Evolutionary conservation across 176 grass and related monocot species (phyloP).

Genomic region (Phoenix roebelenii): DNA sequence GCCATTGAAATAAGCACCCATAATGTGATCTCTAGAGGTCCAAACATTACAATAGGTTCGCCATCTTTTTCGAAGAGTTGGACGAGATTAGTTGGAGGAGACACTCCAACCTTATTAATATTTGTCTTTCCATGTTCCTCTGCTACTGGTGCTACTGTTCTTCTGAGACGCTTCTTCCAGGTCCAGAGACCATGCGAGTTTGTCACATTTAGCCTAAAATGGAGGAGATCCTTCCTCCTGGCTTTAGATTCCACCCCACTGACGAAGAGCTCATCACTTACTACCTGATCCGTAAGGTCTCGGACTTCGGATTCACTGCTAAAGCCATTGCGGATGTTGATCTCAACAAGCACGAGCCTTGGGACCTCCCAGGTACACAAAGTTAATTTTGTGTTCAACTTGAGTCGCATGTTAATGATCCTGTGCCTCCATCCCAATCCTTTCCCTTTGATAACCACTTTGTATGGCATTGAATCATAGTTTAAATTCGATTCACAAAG

Average conservation of each 20-base stretch:
- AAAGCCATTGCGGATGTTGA: conserved; percentile 36
- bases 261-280: conserved; percentile 45
- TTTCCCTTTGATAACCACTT: no score
- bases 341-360: conserved; percentile 44
- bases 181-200: background rate
- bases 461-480: no score
- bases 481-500: no score
- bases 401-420: no score
- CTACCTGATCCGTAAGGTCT: conserved; percentile 33
- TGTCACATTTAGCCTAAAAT: conserved; percentile 6
- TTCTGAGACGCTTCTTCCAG: no score
- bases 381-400: no score
- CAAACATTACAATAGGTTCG: background rate
- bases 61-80: conserved; percentile 4
- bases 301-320: conserved; percentile 25
- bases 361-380: conserved; percentile 40
- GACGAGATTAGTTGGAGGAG: background rate
- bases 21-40: background rate
- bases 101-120: background rate
- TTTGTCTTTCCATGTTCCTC: background rate
- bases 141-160: background rate
- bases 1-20: background rate
- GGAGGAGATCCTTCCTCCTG: conserved; percentile 42
- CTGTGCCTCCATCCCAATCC: no score
- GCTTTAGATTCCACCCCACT: conserved; percentile 45